Base-by-base conservation (phyloP, 2,329 filamentous ascomycete genomes). In the Bipolaris zeicola region DNA sequence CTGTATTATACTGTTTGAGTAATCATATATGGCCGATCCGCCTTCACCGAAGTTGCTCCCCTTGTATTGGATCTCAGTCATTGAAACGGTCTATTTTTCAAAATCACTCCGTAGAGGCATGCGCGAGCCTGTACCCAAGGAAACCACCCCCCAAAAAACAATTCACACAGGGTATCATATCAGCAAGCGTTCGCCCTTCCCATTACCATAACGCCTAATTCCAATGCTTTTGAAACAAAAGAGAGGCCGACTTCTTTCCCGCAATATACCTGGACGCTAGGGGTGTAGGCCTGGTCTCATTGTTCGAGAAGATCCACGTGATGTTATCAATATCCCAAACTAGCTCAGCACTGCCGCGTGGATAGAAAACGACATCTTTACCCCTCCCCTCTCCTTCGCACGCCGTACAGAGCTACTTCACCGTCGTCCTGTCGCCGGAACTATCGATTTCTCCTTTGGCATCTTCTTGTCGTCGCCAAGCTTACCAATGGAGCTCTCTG, bases 401-500 rank as follows among this genome's bases (percentile, higher is more conserved):
- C 24, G 24, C 24, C 24, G 24, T 6, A 24, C 26, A 26, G 26
- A 26, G 26, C 6, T 26, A 26, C 6, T 44, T 31, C 24, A 45
- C 14, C 42, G n/a, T 45, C 26, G 26, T 22, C 28, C 42, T 5
- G 26, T 33, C 16, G 16, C 28, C n/a, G n/a, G 16, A 16, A 33
- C 18, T 24, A 16, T 34, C 10, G 26, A 33, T 20, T 33, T 45
- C 2, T 31, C 42, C 16, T 33, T 45, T 33, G 42, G 42, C 67
- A 91, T 53, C 60, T 62, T 62, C 54, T 60, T 57, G 18, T 45
- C 57, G 24, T 55, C 52, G 13, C 38, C 59, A 34, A 62, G 34
- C 3, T 43, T 52, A 18, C 54, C 58, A 16, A 63, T 52, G 6
- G 39, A 37, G 10, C 43, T 89, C 79, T 90, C 89, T 79, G 96